Evolutionary conservation across 805 yeast genomes (phyloP).

Genomic region (Kodamaea restingae): DNA sequence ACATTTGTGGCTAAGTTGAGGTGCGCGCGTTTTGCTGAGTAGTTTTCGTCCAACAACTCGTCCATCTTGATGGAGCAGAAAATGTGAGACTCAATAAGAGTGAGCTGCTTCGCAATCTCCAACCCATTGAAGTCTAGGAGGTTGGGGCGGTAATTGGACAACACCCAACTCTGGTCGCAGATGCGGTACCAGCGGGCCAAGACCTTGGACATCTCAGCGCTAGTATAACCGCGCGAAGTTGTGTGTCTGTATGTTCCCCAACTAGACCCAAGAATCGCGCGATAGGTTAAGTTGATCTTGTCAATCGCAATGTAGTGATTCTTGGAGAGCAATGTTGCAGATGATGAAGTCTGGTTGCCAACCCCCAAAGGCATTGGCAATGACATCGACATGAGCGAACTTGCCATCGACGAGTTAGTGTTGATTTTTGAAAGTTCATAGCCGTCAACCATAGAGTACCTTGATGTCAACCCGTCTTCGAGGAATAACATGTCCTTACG

Average conservation of each 20-base stretch:
- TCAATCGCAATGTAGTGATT: conserved; percentile 44
- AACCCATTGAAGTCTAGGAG: conserved; percentile 60
- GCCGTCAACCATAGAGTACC: conserved; percentile 53
- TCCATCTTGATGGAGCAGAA: conserved; percentile 60
- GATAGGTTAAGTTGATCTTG: conserved; percentile 47
- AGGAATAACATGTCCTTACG: conserved; percentile 34
- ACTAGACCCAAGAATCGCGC: conserved; percentile 47
- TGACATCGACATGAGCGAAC: conserved; percentile 37
- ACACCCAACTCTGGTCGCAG: conserved; percentile 56
- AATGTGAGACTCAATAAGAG: conserved; percentile 64
- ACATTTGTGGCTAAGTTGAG: conserved; percentile 61
- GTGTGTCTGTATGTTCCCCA: conserved; percentile 39
- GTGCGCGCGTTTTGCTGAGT: conserved; percentile 54
- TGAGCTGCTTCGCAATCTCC: conserved; percentile 74
- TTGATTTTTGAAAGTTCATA: conserved; percentile 51
- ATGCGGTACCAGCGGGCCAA: conserved; percentile 47
- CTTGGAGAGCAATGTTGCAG: conserved; percentile 35
- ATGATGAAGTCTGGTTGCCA: conserved; percentile 39
- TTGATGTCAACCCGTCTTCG: conserved; percentile 21
- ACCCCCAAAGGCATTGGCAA: conserved; percentile 36
- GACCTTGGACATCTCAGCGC: conserved; percentile 31
- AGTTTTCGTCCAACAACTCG: conserved; percentile 64
- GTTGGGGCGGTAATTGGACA: conserved; percentile 49
- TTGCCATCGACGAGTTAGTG: conserved; percentile 43
- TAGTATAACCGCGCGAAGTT: conserved; percentile 27